Conservation (phyloP, 345 rosid species). For the Citrus hindsii region DNA sequence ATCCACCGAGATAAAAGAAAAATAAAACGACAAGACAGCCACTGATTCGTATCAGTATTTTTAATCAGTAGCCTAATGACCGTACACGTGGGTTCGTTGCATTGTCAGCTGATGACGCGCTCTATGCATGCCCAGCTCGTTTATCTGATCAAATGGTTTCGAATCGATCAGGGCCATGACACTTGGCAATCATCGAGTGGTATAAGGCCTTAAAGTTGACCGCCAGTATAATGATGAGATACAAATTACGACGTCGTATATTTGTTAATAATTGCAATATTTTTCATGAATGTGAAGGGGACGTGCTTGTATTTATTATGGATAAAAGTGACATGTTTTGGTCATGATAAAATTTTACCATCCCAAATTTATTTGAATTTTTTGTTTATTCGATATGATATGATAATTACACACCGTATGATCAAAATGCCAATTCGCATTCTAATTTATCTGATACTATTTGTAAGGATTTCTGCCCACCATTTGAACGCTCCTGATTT, state of each 20-base stretch:
- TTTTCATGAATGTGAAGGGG: not conserved
- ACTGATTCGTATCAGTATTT: not conserved
- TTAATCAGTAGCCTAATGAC: not conserved
- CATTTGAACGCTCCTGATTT: not conserved
- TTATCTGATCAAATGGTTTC: not conserved
- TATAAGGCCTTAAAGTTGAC: not conserved
- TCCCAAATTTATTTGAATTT: not conserved
- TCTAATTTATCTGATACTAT: not conserved
- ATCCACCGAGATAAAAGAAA: not conserved
- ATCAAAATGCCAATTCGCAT: not conserved
- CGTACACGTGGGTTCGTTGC: constrained; percentile 7
- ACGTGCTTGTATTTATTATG: not conserved
- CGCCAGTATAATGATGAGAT: not conserved
- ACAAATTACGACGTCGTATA: not conserved
- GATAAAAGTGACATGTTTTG: not conserved
- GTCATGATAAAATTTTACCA: not conserved
- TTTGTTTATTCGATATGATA: too few species aligned
- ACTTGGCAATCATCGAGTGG: not conserved
- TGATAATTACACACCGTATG: not conserved
- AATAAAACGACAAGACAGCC: not conserved
- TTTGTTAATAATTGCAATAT: not conserved
- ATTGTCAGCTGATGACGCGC: constrained; percentile 11
- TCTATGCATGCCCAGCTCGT: not conserved
- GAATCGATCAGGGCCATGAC: not conserved
- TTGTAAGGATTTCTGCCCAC: too few species aligned